These are phyloP conservation scores for Monosporascus sp. DNA, from an alignment of 2,329 filamentous ascomycete species.

Conservation along the genomic window DNA sequence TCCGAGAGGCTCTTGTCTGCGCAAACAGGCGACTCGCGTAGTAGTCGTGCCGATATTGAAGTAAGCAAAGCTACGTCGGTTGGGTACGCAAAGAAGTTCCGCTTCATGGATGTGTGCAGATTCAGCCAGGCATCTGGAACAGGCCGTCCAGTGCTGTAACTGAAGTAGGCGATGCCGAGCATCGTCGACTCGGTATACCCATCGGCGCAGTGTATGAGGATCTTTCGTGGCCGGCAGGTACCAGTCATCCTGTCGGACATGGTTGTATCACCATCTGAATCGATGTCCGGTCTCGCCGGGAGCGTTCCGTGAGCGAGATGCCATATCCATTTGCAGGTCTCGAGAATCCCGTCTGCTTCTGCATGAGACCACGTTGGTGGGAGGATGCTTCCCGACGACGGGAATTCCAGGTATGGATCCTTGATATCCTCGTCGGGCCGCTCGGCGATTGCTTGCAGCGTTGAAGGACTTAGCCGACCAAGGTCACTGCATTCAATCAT, in stretches of 20 bases:
- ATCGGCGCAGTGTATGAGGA: conserved; percentile 90
- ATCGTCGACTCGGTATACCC: conserved; percentile 94
- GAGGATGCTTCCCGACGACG: conserved; percentile 88
- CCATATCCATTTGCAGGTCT: conserved; percentile 87
- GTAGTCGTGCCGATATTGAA: conserved; percentile 67
- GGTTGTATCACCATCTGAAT: conserved; percentile 38
- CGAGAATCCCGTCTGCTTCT: conserved; percentile 78
- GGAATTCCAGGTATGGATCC: conserved; percentile 64
- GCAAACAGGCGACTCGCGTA: conserved; percentile 61
- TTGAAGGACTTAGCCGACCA: conserved; percentile 67
- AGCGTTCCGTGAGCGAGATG: conserved; percentile 65
- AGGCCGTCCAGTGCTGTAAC: conserved; percentile 79
- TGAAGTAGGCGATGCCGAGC: conserved; percentile 84
- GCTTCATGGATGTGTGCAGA: conserved; percentile 71
- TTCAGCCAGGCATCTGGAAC: conserved; percentile 83
- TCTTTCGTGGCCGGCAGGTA: conserved; percentile 50
- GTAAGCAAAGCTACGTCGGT: conserved; percentile 82
- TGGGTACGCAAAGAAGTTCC: conserved; percentile 95
- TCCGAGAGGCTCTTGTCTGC: conserved; percentile 45
- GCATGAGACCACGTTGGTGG: conserved; percentile 76
- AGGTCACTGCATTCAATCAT: conserved; percentile 86
- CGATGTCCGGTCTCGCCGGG: conserved; percentile 27
- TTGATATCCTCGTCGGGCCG: conserved; percentile 38
- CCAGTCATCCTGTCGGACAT: conserved; percentile 31
- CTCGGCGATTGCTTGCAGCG: conserved; percentile 59